Evolutionary conservation across 306 rosid genomes (phyloP).

Genomic region (Styphnolobium japonicum): DNA sequence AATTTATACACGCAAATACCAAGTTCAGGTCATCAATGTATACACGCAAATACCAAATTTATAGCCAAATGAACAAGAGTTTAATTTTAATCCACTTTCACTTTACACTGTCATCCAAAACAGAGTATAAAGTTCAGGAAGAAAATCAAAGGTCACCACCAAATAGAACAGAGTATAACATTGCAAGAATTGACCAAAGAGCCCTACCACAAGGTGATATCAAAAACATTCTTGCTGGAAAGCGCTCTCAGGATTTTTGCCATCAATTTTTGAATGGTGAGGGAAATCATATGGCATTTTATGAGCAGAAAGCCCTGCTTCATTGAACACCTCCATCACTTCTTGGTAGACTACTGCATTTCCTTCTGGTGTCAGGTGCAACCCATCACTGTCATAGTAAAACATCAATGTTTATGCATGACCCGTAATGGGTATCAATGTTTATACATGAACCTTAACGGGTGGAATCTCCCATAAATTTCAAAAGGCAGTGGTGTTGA

Average conservation of each 20-base stretch:
- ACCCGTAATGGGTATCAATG: too few relatives aligned
- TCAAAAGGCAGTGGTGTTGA: not conserved
- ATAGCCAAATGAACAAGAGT: not conserved
- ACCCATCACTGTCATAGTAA: slow-evolving; percentile 64
- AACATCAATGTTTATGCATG: slow-evolving; percentile 7
- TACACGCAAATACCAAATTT: not conserved
- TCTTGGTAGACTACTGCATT: slow-evolving; percentile 53
- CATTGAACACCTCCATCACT: slow-evolving; percentile 40
- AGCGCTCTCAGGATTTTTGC: slow-evolving; percentile 57
- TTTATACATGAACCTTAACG: not conserved
- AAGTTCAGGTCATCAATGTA: not conserved
- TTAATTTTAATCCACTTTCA: too few relatives aligned
- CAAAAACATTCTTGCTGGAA: slow-evolving; percentile 55
- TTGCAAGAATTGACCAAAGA: not conserved
- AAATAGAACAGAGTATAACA: slow-evolving; percentile 5
- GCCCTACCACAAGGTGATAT: slow-evolving; percentile 11
- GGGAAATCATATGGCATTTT: slow-evolving; percentile 87
- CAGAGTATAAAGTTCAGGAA: slow-evolving; percentile 1
- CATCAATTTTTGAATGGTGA: slow-evolving; percentile 70
- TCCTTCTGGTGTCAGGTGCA: slow-evolving; percentile 88
- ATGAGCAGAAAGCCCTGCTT: slow-evolving; percentile 46
- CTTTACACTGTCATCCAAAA: too few relatives aligned
- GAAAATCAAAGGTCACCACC: slow-evolving; percentile 3
- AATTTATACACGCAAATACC: not conserved
- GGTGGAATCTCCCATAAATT: slow-evolving; percentile 2